Evolutionary conservation across 176 grass and related monocot genomes (phyloP).

Genomic region (Carex pumila): DNA sequence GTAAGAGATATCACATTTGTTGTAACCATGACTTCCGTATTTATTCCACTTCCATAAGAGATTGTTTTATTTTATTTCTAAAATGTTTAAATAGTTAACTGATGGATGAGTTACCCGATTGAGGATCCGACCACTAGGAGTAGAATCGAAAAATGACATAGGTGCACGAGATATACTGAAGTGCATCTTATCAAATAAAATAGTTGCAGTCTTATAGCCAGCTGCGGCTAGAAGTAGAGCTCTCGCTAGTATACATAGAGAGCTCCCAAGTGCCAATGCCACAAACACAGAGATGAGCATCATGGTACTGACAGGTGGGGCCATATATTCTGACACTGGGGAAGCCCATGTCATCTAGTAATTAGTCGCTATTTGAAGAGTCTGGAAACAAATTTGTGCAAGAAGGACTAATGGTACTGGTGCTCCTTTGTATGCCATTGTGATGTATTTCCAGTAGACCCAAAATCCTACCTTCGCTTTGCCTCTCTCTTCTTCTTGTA

Average conservation of each 20-base stretch:
- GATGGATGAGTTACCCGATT: constrained; percentile 20
- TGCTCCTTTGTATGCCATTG: constrained; percentile 44
- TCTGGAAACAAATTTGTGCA: constrained; percentile 45
- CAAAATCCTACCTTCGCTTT: constrained; percentile 48
- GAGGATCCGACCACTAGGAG: constrained; percentile 28
- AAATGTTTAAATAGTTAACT: not conserved
- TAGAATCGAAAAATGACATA: constrained; percentile 49
- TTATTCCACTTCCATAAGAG: too few relatives aligned
- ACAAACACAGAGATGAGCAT: constrained; percentile 40
- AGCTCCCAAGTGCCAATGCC: constrained; percentile 34
- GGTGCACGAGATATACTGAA: constrained; percentile 26
- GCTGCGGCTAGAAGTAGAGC: constrained; percentile 29
- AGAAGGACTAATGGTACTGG: constrained; percentile 48
- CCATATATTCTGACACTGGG: constrained; percentile 30
- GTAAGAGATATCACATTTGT: too few relatives aligned
- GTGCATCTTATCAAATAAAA: constrained; percentile 39
- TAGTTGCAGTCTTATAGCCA: constrained; percentile 28
- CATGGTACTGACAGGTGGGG: constrained; percentile 32
- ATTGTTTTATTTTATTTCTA: too few relatives aligned
- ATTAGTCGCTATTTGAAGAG: constrained; percentile 49
- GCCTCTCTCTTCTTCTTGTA: constrained; percentile 73
- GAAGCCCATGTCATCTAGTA: constrained; percentile 59
- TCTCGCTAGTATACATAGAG: constrained; percentile 33
- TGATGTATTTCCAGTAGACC: constrained; percentile 63
- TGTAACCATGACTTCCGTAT: too few relatives aligned